Evolutionary conservation across 768 basidiomycete genomes (phyloP).

Genomic region (Mycena vitilis): DNA sequence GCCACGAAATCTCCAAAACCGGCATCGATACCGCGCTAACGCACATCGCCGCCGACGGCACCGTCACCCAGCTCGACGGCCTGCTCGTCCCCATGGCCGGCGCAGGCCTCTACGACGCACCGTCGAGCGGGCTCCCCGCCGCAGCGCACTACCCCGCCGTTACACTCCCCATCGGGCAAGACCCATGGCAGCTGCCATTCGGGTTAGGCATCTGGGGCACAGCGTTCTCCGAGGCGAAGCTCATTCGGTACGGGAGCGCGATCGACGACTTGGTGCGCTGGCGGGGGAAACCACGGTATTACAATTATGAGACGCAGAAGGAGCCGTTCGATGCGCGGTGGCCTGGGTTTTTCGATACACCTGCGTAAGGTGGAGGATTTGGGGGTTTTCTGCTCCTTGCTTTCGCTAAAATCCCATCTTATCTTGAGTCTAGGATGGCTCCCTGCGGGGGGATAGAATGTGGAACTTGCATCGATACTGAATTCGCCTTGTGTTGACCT

Average conservation of each 20-base stretch:
- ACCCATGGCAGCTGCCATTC: constrained; percentile 14
- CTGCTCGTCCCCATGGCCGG: constrained; percentile 25
- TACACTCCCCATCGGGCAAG: constrained; percentile 19
- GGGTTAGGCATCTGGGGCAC: constrained; percentile 23
- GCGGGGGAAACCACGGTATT: constrained; percentile 10
- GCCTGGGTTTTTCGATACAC: constrained; percentile 15
- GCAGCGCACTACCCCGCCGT: constrained; percentile 25
- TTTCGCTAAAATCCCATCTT: too few relatives aligned
- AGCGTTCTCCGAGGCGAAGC: constrained; percentile 17
- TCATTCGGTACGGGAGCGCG: constrained; percentile 21
- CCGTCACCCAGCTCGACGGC: constrained; percentile 9
- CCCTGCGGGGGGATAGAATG: too few relatives aligned
- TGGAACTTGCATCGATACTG: too few relatives aligned
- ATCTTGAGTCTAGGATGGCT: too few relatives aligned
- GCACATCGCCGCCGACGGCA: constrained; percentile 14
- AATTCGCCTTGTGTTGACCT: too few relatives aligned
- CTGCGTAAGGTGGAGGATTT: not conserved
- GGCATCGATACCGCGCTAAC: constrained; percentile 20
- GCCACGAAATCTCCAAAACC: constrained; percentile 22
- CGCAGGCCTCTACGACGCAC: constrained; percentile 11
- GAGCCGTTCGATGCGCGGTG: constrained; percentile 13
- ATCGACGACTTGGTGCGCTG: constrained; percentile 21
- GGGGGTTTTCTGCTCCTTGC: too few relatives aligned
- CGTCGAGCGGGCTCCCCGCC: constrained; percentile 17
- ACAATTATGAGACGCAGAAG: constrained; percentile 1